Evolutionary conservation across 2,329 filamentous ascomycete species (phyloP).

Genomic region (Chaetomiaceae sp.): DNA sequence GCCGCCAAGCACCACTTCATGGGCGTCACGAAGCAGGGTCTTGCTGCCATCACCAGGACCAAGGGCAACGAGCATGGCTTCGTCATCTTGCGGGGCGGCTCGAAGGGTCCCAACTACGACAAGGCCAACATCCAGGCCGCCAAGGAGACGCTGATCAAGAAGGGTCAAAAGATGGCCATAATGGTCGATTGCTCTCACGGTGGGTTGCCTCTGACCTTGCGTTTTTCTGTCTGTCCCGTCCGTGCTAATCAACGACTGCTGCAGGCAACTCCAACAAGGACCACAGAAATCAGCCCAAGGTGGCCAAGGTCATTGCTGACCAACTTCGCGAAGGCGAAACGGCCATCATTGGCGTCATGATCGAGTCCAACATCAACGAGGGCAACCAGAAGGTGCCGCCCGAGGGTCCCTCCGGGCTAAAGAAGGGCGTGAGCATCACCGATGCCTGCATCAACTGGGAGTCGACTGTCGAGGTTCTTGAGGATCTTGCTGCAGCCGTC

Average conservation of each 20-base stretch:
- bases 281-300: slow-evolving; percentile 94
- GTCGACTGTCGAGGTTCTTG: slow-evolving; percentile 69
- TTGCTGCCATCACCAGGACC: slow-evolving; percentile 91
- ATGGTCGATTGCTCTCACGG: slow-evolving; percentile 99
- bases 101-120: slow-evolving; percentile 90
- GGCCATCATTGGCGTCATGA: slow-evolving; percentile 93
- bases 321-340: slow-evolving; percentile 84
- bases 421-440: slow-evolving; percentile 90
- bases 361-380: slow-evolving; percentile 96
- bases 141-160: slow-evolving; percentile 71
- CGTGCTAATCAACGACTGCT: slow-evolving; percentile 4
- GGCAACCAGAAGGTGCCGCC: slow-evolving; percentile 79
- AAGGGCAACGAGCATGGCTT: slow-evolving; percentile 95
- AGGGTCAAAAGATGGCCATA: slow-evolving; percentile 79
- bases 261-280: slow-evolving; percentile 93
- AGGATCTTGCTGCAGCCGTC: slow-evolving; percentile 80
- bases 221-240: too few relatives aligned
- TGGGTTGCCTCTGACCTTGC: slow-evolving; percentile 34
- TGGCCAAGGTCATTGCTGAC: slow-evolving; percentile 72
- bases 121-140: slow-evolving; percentile 72
- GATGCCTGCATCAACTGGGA: slow-evolving; percentile 97
- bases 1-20: slow-evolving; percentile 92
- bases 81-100: slow-evolving; percentile 88
- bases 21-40: slow-evolving; percentile 94
- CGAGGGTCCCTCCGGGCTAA: slow-evolving; percentile 70